Evolutionary conservation across 164 flowering plant species (phyloP).

Genomic region (Dillenia turbinata): DNA sequence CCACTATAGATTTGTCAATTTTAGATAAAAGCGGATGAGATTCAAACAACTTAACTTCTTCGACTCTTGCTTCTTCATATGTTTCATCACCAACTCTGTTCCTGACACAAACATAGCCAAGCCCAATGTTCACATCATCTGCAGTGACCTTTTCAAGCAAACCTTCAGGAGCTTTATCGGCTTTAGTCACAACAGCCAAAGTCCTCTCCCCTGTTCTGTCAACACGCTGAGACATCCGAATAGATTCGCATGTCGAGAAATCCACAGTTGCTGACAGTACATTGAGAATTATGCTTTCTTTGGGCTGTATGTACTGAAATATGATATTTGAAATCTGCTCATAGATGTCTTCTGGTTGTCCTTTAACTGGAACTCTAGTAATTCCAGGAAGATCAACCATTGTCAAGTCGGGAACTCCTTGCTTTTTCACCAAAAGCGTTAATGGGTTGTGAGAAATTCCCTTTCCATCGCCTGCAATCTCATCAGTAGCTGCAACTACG

Average conservation of each 20-base stretch:
- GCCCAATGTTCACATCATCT: not conserved
- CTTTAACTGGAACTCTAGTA: not conserved
- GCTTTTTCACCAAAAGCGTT: conserved; percentile 3
- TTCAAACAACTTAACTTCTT: conserved; percentile 7
- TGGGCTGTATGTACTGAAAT: not conserved
- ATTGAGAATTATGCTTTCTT: not conserved
- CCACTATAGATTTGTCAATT: conserved; percentile 21
- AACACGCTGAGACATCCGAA: not conserved
- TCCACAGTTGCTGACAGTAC: too few relatives aligned
- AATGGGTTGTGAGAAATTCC: not conserved
- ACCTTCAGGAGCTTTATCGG: conserved; percentile 8
- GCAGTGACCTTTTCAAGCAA: not conserved
- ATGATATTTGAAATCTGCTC: conserved; percentile 4
- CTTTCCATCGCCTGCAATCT: not conserved
- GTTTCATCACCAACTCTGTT: too few relatives aligned
- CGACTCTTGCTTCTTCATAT: conserved; percentile 14
- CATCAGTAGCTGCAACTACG: not conserved
- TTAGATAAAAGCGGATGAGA: conserved; percentile 10
- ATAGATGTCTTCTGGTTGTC: conserved; percentile 1
- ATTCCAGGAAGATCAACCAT: not conserved
- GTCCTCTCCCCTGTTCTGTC: not conserved
- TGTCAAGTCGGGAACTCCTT: conserved; percentile 1
- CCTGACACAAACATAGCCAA: conserved; percentile 15
- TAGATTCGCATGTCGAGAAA: too few relatives aligned
- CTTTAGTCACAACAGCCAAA: conserved; percentile 4